Evolutionary conservation across 352 stramenopile species (phyloP).

Genomic region (Saprolegnia diclina): DNA sequence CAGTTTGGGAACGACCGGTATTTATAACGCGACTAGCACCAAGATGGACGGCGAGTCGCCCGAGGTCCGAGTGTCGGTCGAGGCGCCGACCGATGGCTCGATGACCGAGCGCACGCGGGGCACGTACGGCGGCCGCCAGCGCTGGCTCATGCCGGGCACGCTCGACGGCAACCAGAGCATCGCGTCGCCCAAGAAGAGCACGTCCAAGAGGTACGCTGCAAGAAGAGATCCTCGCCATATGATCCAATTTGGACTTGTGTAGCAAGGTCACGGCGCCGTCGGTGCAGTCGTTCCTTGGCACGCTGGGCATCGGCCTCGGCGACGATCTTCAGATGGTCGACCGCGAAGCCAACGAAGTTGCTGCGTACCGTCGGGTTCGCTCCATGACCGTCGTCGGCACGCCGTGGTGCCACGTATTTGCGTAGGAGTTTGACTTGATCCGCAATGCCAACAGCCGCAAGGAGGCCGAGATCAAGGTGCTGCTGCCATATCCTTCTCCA

Average conservation of each 20-base stretch:
- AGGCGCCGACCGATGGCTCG: slow-evolving; percentile 41
- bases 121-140: slow-evolving; percentile 64
- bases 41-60: no score
- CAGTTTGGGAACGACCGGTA: no score
- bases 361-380: slow-evolving; percentile 55
- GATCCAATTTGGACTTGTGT: slow-evolving; percentile 1
- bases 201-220: slow-evolving; percentile 40
- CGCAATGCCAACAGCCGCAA: slow-evolving; percentile 65
- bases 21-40: no score
- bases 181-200: slow-evolving; percentile 34
- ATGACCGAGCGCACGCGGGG: slow-evolving; percentile 62
- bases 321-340: slow-evolving; percentile 76
- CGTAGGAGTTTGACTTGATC: slow-evolving; percentile 56
- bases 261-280: slow-evolving; percentile 58
- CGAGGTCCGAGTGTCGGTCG: slow-evolving; percentile 1
- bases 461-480: slow-evolving; percentile 62
- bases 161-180: slow-evolving; percentile 36
- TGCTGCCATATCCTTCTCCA: not conserved
- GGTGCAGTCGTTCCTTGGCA: slow-evolving; percentile 65
- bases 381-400: no score
- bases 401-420: no score
- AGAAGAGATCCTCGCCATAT: not conserved
- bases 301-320: slow-evolving; percentile 61
- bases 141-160: slow-evolving; percentile 47
- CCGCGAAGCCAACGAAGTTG: slow-evolving; percentile 71